These are phyloP conservation scores for Pyricularia grisea DNA, from an alignment of 2,329 filamentous ascomycete genomes.

Conservation along the genomic window DNA sequence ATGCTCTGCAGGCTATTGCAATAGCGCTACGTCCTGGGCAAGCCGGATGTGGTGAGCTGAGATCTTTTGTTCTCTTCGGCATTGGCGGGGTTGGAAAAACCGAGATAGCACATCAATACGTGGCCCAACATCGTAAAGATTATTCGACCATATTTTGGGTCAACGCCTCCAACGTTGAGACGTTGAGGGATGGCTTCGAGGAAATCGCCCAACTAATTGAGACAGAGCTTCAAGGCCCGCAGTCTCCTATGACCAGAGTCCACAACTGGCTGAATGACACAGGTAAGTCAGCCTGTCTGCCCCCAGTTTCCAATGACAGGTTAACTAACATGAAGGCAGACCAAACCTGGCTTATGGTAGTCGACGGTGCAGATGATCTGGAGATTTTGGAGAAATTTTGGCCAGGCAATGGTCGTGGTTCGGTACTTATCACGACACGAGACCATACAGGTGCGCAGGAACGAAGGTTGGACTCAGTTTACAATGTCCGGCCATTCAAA, in stretches of 20 bases:
- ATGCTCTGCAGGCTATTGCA: background rate
- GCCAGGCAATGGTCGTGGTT: constrained; percentile 13
- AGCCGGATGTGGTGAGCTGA: background rate
- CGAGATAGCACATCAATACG: background rate
- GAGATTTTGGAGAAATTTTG: constrained; percentile 14
- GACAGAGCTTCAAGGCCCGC: constrained; percentile 12
- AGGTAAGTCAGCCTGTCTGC: background rate
- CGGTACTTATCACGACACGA: constrained; percentile 17
- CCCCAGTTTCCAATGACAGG: background rate
- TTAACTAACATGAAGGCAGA: background rate
- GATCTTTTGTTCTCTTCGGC: constrained; percentile 9
- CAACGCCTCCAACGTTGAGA: constrained; percentile 10
- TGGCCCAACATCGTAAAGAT: background rate
- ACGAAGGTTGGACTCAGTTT: background rate
- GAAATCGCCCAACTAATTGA: constrained; percentile 10
- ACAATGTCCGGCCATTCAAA: background rate
- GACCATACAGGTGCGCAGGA: constrained; percentile 9
- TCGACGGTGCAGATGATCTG: constrained; percentile 20
- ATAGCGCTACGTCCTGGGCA: background rate
- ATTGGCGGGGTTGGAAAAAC: constrained; percentile 2
- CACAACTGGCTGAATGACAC: constrained; percentile 17
- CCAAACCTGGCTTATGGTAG: constrained; percentile 14
- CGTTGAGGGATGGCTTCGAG: constrained; percentile 14
- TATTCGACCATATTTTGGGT: background rate
- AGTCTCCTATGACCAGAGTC: constrained; percentile 13